phyloP scores from a whole-genome alignment of 805 yeast species.

The Saccharomycopsis sp. region DNA sequence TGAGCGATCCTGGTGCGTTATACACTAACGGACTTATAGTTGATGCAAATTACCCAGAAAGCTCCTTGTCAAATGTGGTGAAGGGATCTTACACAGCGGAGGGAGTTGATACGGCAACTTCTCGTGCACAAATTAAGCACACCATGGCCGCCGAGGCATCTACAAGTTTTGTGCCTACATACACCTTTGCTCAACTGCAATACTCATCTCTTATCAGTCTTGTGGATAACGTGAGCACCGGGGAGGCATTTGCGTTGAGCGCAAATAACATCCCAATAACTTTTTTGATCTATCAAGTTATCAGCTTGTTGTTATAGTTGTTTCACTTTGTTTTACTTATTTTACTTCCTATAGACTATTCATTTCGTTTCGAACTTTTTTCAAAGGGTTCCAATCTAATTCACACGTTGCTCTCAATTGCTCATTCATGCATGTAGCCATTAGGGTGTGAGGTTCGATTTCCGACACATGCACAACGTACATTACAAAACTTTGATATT shows the following conservation, averaged over 20 bases:
- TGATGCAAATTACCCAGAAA: not conserved
- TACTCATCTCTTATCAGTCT: conserved; percentile 3
- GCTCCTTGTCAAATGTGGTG: not conserved
- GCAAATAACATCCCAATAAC: not conserved
- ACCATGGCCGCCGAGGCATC: not conserved
- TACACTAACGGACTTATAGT: not conserved
- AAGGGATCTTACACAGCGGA: not conserved
- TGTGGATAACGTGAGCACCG: conserved; percentile 16
- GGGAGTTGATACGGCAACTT: not conserved
- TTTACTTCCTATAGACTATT: no score
- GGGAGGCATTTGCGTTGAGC: not conserved
- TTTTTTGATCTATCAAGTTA: not conserved
- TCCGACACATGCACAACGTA: no score
- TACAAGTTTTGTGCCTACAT: not conserved
- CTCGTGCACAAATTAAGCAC: not conserved
- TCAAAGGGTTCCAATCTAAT: no score
- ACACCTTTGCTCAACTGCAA: not conserved
- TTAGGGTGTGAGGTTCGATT: no score
- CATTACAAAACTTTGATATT: no score
- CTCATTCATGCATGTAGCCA: no score
- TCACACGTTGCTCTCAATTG: no score
- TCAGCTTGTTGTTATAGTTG: not conserved
- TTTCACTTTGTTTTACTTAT: not conserved
- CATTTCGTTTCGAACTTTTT: not conserved
- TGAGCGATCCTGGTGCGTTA: not conserved